Evolutionary conservation across 805 yeast genomes (phyloP), one percentile per base, ranked within the genome.

Genomic region (Myxozyma monticola): DNA sequence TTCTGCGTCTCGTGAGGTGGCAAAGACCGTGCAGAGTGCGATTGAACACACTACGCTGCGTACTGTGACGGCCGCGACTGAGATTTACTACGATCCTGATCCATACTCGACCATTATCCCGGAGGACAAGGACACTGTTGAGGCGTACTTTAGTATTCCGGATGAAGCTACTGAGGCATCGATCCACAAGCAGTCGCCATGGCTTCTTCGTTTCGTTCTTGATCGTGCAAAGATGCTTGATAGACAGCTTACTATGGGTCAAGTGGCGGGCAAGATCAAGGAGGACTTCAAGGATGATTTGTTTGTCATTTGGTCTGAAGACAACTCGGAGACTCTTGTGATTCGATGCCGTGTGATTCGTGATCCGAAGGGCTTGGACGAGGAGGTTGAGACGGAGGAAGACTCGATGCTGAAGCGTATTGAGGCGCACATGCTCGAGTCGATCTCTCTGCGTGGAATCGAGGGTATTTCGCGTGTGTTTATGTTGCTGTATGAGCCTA

Each of bases 141-240:
- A 90, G 66, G 91, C 96, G 12, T 95, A 89, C 73, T 93, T 93
- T 68, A 91, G 96, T 33, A 87, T 93, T 76, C 96, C 97, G 20
- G 99, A 95, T 73, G 98, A 93, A 65, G 93, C 88, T 67, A 95
- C 91, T 39, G 98, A 91, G 71, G 91, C 88, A 55, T 85, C 90
- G 6, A 75, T 93, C 51, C 96, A 89, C 64, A 88, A 86, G 67
- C 99, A 95, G 72, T 88, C 96, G 3, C 99, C 99, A 52, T 93
- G 99, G 99, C 75, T 93, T 61, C 76, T 93, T 63, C 90, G 99
- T 77, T 76, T 93, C 53, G 99, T 93, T 71, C 77, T 93, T 51
- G 99, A 95, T 71, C 93, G 99, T 77, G 96, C 98, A 33, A 91
- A 91, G 72, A 90, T 93, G 97, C 84, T 91, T 65, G 99, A 93